Base-by-base conservation (phyloP, 495 filamentous ascomycete species). In the Bombardia bombarda region DNA sequence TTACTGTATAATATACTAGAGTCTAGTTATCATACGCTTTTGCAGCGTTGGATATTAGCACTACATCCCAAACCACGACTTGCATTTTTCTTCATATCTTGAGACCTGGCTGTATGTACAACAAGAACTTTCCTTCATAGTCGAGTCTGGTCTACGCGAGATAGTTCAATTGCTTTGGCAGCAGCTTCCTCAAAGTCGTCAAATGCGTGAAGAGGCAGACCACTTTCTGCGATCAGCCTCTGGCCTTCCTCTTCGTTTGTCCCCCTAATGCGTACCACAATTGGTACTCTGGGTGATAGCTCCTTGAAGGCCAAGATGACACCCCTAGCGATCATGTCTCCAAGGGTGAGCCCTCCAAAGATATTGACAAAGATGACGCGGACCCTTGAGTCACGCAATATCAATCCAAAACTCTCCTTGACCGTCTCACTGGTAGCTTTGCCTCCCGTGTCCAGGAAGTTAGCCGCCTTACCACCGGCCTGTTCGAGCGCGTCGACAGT, bases 361-460 rank as follows among this genome's bases (percentile, higher is more conserved):
- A 94, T 90, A 53, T 95, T 95, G 25, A 95, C 86, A 61, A 94
- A 85, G 36, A 94, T 73, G 16, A 69, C 67, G 43, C 79, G 79
- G 6, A 93, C 86, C 8, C 88, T 67, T 10, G 68, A 51, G 53
- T 94, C 88, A 21, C 67, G 71, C 47, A 87, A 65, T 14, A 95
- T 78, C 7, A 86, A 66, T 37, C 77, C 69, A 50, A 95, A 90
- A 17, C 79, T 82, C 35, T 78, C 70, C 62, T 84, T 82, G 30
- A 95, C 84, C 0, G 87, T 93, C 52, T 83, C 79, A n/a, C 75
- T 77, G 2, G 89, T 94, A 1, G 89, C 89, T 59, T 93, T 94
- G 39, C 87, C 89, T 22, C 89, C 88, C 0, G 87, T 93, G 57
- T 94, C 89, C 21, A 94, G 71, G 66, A 95, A 94, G 46, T 94